Evolutionary conservation across 2,329 filamentous ascomycete species (phyloP).

Genomic region (Cytospora piceae): DNA sequence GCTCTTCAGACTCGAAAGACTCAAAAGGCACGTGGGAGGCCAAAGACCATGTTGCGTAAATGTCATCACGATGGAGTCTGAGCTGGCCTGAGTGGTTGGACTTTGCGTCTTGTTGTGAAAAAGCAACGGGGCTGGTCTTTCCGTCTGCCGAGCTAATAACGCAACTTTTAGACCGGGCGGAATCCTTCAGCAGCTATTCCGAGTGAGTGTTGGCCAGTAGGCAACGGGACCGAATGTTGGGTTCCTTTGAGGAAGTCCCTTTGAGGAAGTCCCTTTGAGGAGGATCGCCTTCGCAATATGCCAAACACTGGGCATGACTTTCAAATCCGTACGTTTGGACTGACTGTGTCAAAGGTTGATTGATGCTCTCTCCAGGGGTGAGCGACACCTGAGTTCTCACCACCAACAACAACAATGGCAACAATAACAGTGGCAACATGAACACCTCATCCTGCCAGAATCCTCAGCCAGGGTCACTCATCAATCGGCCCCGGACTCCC

Average conservation of each 20-base stretch:
- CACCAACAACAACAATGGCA: background rate
- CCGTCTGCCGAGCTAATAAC: too few relatives aligned
- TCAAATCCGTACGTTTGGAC: background rate
- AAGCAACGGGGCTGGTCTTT: too few relatives aligned
- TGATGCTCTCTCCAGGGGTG: too few relatives aligned
- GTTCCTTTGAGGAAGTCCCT: background rate
- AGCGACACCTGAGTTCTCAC: background rate
- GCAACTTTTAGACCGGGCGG: background rate
- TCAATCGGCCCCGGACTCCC: background rate
- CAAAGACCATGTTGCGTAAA: too few relatives aligned
- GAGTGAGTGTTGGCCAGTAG: too few relatives aligned
- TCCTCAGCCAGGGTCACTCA: conserved; percentile 20
- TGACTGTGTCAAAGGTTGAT: background rate
- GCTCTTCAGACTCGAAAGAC: too few relatives aligned
- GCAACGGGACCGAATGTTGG: background rate
- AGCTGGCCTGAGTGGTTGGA: too few relatives aligned
- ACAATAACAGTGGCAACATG: background rate
- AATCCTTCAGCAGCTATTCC: background rate
- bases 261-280: background rate
- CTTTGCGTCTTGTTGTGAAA: too few relatives aligned
- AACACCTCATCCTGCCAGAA: conserved; percentile 17
- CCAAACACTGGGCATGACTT: background rate
- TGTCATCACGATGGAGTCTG: too few relatives aligned
- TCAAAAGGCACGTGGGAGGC: too few relatives aligned
- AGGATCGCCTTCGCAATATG: background rate